Conservation (phyloP, 208 protist species). For the Leptomonas seymouri region DNA sequence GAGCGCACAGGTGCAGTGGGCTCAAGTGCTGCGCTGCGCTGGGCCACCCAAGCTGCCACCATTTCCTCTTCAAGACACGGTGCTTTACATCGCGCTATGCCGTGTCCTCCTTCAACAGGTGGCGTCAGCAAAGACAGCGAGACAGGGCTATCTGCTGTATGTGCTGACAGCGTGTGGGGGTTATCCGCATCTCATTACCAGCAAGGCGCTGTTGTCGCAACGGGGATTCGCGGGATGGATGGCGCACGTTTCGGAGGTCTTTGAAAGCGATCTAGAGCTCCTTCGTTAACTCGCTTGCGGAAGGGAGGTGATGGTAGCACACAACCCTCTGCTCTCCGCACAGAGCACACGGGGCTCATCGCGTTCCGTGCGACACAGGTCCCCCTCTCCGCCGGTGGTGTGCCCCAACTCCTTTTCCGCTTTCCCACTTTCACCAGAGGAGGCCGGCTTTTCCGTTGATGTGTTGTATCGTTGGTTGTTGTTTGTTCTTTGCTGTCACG, state of each 20-base stretch:
- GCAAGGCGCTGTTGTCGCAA: neutral
- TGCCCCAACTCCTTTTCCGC: too few species aligned
- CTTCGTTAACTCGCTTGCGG: neutral
- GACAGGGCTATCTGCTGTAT: conserved; percentile 20
- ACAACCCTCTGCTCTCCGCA: too few species aligned
- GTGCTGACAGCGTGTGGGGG: conserved; percentile 16
- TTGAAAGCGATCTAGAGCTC: neutral
- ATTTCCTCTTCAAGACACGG: neutral
- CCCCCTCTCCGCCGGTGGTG: too few species aligned
- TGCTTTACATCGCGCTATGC: conserved; percentile 7
- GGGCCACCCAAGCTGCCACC: neutral
- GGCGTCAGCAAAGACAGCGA: neutral
- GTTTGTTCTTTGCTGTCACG: too few species aligned
- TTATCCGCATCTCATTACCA: neutral
- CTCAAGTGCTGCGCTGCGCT: neutral
- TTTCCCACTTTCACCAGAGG: too few species aligned
- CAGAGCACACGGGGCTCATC: too few species aligned
- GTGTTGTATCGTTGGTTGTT: too few species aligned
- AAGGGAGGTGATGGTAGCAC: neutral
- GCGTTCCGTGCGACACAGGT: too few species aligned
- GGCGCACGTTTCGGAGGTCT: neutral
- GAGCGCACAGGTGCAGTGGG: conserved; percentile 21
- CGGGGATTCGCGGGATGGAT: neutral
- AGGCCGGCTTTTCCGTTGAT: too few species aligned
- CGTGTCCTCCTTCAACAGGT: conserved; percentile 11